These are phyloP conservation scores for Marasmius oreades DNA, from an alignment of 1,284 basidiomycete species.

Conservation along the genomic window DNA sequence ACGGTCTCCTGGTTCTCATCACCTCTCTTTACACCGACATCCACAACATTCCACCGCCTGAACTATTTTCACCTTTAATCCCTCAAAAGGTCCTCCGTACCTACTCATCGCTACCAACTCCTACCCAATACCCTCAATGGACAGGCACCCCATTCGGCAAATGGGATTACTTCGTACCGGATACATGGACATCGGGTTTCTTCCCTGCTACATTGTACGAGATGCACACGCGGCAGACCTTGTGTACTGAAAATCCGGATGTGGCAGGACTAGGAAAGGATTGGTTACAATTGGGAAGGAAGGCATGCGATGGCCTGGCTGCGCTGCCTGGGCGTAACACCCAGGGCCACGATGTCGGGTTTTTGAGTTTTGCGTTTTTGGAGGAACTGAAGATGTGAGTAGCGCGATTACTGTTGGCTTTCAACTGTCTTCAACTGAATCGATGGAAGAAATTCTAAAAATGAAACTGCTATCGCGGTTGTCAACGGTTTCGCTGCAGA, in stretches of 20 bases:
- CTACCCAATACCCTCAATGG: constrained; percentile 56
- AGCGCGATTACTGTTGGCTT: not conserved
- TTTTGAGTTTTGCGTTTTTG: constrained; percentile 63
- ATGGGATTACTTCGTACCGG: constrained; percentile 50
- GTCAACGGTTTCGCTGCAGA: constrained; percentile 43
- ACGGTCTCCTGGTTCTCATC: not conserved
- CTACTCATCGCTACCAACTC: constrained; percentile 36
- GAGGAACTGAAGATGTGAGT: constrained; percentile 46
- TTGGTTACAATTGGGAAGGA: constrained; percentile 51
- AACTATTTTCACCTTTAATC: constrained; percentile 56
- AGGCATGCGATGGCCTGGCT: constrained; percentile 47
- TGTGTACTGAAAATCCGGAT: constrained; percentile 35
- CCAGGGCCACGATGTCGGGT: constrained; percentile 63
- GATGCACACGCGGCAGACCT: constrained; percentile 44
- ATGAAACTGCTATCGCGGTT: constrained; percentile 39
- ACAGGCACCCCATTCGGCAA: constrained; percentile 36
- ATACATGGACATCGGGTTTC: constrained; percentile 69
- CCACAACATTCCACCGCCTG: constrained; percentile 21
- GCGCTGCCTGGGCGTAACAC: constrained; percentile 40
- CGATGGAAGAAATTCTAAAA: constrained; percentile 36
- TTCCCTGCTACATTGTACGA: constrained; percentile 61
- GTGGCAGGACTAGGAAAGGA: constrained; percentile 34
- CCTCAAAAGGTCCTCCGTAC: constrained; percentile 52
- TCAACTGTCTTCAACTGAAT: not conserved
- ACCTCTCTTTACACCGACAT: not conserved